Conservation (phyloP, 768 basidiomycete genomes). For the Lentinula raphanica region DNA sequence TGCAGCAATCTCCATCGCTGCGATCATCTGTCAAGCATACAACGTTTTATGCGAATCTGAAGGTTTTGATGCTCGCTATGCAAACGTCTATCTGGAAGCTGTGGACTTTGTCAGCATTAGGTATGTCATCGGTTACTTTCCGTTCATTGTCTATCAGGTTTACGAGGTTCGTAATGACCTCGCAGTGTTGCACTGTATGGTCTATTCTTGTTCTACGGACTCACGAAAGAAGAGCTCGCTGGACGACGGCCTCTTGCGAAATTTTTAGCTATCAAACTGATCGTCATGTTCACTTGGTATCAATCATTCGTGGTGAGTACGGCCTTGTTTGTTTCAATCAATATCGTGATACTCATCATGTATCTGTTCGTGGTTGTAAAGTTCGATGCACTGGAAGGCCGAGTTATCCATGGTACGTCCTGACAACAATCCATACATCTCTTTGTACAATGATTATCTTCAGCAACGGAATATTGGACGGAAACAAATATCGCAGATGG, state of each 20-base stretch:
- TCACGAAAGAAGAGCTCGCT: constrained; percentile 74
- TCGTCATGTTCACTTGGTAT: constrained; percentile 87
- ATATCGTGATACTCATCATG: not conserved
- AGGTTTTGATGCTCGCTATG: constrained; percentile 55
- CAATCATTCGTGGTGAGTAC: constrained; percentile 68
- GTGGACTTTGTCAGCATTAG: constrained; percentile 82
- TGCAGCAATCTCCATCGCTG: constrained; percentile 57
- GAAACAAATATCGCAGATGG: constrained; percentile 80
- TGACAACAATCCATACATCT: constrained; percentile 1
- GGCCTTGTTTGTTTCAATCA: not conserved
- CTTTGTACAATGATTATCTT: constrained; percentile 3
- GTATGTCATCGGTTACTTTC: constrained; percentile 37
- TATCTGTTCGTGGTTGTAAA: constrained; percentile 25
- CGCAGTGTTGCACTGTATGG: constrained; percentile 83
- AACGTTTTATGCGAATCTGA: constrained; percentile 66
- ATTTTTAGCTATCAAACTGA: constrained; percentile 82
- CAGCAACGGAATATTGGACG: constrained; percentile 80
- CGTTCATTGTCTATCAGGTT: not conserved
- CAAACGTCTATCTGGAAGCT: constrained; percentile 63
- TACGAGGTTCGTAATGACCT: not conserved
- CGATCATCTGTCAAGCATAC: constrained; percentile 70
- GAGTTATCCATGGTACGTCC: constrained; percentile 57
- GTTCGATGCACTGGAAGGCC: constrained; percentile 62
- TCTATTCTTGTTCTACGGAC: constrained; percentile 74
- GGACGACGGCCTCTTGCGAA: constrained; percentile 77